A percentile compares a stretch with the other conserved stretches of the same genome.
Conservation (phyloP, 2,329 filamentous ascomycete genomes). For the Ceratocystis variospora region DNA sequence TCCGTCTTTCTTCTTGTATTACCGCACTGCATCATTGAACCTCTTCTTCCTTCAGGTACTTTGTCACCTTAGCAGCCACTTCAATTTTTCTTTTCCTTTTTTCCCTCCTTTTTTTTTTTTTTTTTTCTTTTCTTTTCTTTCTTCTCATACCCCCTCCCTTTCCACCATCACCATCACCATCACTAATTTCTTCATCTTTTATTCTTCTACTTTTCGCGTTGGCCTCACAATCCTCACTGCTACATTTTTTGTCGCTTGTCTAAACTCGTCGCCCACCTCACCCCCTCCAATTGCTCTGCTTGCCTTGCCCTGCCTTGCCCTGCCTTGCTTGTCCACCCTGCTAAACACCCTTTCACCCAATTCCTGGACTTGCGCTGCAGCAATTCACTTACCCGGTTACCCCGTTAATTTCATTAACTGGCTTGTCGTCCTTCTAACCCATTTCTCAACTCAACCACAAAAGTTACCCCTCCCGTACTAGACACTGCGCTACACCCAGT, state of each 20-base stretch:
- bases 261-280: neutral
- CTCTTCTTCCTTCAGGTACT: constrained; percentile 13
- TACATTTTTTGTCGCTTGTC: neutral
- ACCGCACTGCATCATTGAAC: constrained; percentile 7
- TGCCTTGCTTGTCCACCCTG: neutral
- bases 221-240: neutral
- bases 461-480: constrained; percentile 19
- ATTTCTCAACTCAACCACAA: constrained; percentile 11
- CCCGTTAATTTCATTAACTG: constrained; percentile 17
- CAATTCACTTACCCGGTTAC: constrained; percentile 17
- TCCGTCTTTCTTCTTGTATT: constrained; percentile 13
- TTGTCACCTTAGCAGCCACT: constrained; percentile 8
- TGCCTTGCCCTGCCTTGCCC: neutral
- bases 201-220: neutral
- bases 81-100: constrained; percentile 2
- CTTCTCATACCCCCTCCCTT: neutral
- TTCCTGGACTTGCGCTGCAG: constrained; percentile 8
- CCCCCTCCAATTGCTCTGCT: neutral
- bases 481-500: constrained; percentile 8
- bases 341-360: neutral
- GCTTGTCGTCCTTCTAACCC: constrained; percentile 12
- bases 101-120: neutral
- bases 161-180: neutral
- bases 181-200: constrained; percentile 3
- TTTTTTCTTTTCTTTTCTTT: constrained; percentile 7